Conservation (phyloP, 2,329 filamentous ascomycete species). For the Sporothrix curviconia region DNA sequence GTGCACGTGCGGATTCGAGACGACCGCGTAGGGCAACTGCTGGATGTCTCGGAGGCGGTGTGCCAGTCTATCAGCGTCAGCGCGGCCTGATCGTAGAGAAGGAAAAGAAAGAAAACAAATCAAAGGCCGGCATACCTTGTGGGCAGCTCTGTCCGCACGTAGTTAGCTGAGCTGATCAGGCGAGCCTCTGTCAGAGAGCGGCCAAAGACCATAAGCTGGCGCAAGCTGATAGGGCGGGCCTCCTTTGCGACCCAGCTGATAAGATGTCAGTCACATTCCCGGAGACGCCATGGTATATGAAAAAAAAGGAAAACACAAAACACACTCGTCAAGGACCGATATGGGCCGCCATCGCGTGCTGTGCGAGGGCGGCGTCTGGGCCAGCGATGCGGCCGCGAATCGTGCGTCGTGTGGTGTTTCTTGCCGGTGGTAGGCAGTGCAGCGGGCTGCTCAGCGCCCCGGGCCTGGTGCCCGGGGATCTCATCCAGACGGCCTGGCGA, state of each 20-base stretch:
- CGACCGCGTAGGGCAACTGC: slow-evolving; percentile 87
- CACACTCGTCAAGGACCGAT: slow-evolving; percentile 59
- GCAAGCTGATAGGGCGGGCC: slow-evolving; percentile 88
- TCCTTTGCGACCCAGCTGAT: slow-evolving; percentile 85
- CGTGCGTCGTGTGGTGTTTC: background rate
- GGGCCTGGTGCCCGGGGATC: background rate
- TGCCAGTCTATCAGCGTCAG: slow-evolving; percentile 55
- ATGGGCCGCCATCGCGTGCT: slow-evolving; percentile 52
- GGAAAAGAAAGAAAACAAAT: background rate
- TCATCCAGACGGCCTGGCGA: slow-evolving; percentile 10
- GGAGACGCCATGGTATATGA: background rate
- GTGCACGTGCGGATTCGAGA: slow-evolving; percentile 89
- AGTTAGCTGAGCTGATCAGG: slow-evolving; percentile 91
- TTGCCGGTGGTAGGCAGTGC: background rate
- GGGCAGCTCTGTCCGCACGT: slow-evolving; percentile 90
- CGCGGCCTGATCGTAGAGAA: too few relatives aligned
- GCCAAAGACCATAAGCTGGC: slow-evolving; percentile 95
- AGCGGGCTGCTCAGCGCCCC: background rate
- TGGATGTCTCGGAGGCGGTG: slow-evolving; percentile 97
- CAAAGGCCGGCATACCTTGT: slow-evolving; percentile 50
- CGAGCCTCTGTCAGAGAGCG: slow-evolving; percentile 84
- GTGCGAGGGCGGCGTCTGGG: background rate
- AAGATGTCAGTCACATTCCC: background rate
- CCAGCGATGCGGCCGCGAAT: background rate
- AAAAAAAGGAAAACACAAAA: slow-evolving; percentile 6